These are phyloP conservation scores for Globisporangium yorkense DNA, from an alignment of 352 stramenopile species.

Conservation along the genomic window DNA sequence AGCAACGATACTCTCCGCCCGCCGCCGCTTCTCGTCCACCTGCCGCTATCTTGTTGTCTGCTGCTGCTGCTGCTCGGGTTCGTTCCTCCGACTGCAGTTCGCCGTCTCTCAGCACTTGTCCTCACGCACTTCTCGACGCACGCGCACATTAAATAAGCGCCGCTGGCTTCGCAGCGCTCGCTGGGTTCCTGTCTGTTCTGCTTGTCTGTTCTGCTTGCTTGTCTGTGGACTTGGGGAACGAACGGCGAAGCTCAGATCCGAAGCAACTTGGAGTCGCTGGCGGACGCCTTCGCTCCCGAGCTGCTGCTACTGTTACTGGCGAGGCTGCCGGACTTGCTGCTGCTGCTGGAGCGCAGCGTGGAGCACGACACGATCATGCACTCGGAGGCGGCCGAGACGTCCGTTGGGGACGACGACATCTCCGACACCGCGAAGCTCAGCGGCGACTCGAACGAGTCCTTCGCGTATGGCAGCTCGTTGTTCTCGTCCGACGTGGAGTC, in stretches of 20 bases:
- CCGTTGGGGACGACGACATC: slow-evolving; percentile 65
- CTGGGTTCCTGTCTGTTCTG: not conserved
- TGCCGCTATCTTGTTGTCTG: not conserved
- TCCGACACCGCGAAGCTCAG: slow-evolving; percentile 39
- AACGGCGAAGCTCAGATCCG: not conserved
- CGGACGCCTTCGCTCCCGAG: not conserved
- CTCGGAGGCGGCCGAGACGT: slow-evolving; percentile 42
- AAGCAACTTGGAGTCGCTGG: not conserved
- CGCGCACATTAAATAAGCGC: not conserved
- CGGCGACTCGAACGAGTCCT: slow-evolving; percentile 55
- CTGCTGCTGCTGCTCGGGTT: too few species aligned
- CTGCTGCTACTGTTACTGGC: not conserved
- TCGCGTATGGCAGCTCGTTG: slow-evolving; percentile 55
- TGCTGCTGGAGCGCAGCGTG: not conserved
- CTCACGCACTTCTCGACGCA: too few species aligned
- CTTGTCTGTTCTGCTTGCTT: too few species aligned
- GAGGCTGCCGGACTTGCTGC: too few species aligned
- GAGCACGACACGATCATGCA: slow-evolving; percentile 40
- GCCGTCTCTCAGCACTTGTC: too few species aligned
- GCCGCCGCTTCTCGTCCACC: not conserved
- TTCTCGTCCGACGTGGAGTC: slow-evolving; percentile 36
- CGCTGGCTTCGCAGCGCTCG: slow-evolving; percentile 1
- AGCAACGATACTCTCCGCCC: too few species aligned
- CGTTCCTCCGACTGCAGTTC: too few species aligned
- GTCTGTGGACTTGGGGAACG: not conserved